Conservation (phyloP, 257 asterid genomes). For the Cinchona pubescens region DNA sequence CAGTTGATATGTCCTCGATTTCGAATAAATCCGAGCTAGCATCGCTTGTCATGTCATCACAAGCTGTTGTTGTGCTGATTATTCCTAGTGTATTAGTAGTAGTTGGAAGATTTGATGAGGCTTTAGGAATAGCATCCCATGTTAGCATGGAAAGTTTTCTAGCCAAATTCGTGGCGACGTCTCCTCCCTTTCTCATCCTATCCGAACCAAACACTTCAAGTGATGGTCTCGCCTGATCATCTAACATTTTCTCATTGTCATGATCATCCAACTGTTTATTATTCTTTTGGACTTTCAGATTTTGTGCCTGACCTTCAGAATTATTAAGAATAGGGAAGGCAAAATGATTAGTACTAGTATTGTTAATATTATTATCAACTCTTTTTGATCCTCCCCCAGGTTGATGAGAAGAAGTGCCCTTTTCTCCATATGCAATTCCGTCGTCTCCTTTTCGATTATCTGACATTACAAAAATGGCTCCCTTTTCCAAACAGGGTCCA, state of each 20-base stretch:
- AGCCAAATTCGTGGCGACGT: conserved; percentile 44
- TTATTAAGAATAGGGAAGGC: conserved; percentile 21
- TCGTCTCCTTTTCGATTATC: conserved; percentile 9
- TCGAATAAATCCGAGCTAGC: conserved; percentile 88
- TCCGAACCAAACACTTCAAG: conserved; percentile 67
- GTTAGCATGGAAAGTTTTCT: conserved; percentile 72
- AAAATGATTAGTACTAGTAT: conserved; percentile 20
- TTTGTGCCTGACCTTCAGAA: too few relatives aligned
- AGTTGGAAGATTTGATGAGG: conserved; percentile 25
- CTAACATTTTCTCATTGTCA: conserved; percentile 8
- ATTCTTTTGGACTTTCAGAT: too few relatives aligned
- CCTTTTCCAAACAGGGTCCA: conserved; percentile 57
- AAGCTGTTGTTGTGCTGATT: conserved; percentile 26
- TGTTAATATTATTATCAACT: too few relatives aligned
- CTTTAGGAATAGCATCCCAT: conserved; percentile 81
- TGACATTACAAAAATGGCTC: conserved; percentile 28
- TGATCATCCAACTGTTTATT: conserved; percentile 13
- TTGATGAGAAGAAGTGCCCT: too few relatives aligned
- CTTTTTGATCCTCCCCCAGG: too few relatives aligned
- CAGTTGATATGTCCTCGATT: conserved; percentile 69
- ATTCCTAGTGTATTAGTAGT: too few relatives aligned
- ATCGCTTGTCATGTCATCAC: conserved; percentile 71
- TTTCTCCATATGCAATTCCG: conserved; percentile 14
- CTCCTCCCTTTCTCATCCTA: conserved; percentile 38
- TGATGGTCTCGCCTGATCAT: conserved; percentile 38